Base-by-base conservation (phyloP, 352 stramenopile species). In the Phytopythium sindhum region DNA sequence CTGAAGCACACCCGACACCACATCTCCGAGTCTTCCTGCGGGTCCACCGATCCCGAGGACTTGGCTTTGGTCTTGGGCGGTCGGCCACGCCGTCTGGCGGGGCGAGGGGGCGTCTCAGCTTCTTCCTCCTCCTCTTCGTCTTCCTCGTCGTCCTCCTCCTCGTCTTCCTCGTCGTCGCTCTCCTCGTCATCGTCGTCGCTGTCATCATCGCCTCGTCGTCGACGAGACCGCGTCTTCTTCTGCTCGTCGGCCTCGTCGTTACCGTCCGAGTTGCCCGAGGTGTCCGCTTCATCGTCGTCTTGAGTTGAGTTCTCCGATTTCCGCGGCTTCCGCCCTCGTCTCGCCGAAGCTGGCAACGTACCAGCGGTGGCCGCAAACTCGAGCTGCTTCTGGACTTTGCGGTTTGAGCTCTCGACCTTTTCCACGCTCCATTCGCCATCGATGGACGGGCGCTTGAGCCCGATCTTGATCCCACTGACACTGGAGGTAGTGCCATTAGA, bases 1-100 rank as follows among this genome's bases (percentile, higher is more conserved):
- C 86, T 93, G 59, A 92, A 95, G 69, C 88, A 96, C 45, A 96
- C 88, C 11, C 88, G 86, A 61, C 88, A 96, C 83, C 88, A 95
- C 83, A 96, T 95, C 61, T 96, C 88, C 65, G 85, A 72, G 50
- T 93, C 86, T 19, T 85, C 73, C 58, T 90, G 78, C 1, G 84
- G 80, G 48, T 90, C 80, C 61, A 90, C 53, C 9, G 69, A 67
- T 0, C 47, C 60, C 67, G 24, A 80, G 69, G 65, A 80, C 62
- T 44, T 86, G 68, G 21, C 78, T 64, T 61, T 89, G 73, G 11
- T 85, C 71, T 28, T 80, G 14, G 52, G 35, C 24, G 35, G 35
- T 0, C 77, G 12, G 85, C 80, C 1, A 83, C 77, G 7, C 82
- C 78, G 21, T 78, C 65, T 15, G 67, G 54, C 50, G 5, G 31